Conservation (phyloP, 108 stramenopile species). For the Asterionellopsis glacialis region DNA sequence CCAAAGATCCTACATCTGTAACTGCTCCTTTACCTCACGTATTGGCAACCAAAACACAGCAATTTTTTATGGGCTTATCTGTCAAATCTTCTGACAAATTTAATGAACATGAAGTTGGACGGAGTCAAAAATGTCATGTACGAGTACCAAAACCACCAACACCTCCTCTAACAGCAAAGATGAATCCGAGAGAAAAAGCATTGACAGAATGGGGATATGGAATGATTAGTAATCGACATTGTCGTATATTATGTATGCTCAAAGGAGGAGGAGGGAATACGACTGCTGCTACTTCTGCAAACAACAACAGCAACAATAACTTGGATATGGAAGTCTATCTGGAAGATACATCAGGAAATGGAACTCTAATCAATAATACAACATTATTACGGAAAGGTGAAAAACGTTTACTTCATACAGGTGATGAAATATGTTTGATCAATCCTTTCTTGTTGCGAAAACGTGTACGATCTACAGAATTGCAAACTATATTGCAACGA, state of each 20-base stretch:
- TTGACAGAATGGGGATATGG: slow-evolving; percentile 47
- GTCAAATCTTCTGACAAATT: slow-evolving; percentile 30
- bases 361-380: slow-evolving; percentile 81
- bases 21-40: slow-evolving; percentile 7
- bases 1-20: background rate
- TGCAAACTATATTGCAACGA: slow-evolving; percentile 33
- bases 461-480: slow-evolving; percentile 24
- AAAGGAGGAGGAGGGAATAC: slow-evolving; percentile 5
- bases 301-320: background rate
- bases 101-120: slow-evolving; percentile 41
- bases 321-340: slow-evolving; percentile 69
- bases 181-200: slow-evolving; percentile 22
- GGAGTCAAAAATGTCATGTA: slow-evolving; percentile 45
- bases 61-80: slow-evolving; percentile 28
- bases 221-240: slow-evolving; percentile 76
- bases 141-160: slow-evolving; percentile 12
- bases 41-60: no score
- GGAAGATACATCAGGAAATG: slow-evolving; percentile 90
- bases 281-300: slow-evolving; percentile 8
- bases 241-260: slow-evolving; percentile 59
- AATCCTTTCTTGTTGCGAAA: slow-evolving; percentile 63
- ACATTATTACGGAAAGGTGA: slow-evolving; percentile 65
- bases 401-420: slow-evolving; percentile 79
- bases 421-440: slow-evolving; percentile 90
- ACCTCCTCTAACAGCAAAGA: slow-evolving; percentile 6